phyloP scores from a whole-genome alignment of 2,329 filamentous ascomycete genomes.

The Arthrobotrys sphaeroides region DNA sequence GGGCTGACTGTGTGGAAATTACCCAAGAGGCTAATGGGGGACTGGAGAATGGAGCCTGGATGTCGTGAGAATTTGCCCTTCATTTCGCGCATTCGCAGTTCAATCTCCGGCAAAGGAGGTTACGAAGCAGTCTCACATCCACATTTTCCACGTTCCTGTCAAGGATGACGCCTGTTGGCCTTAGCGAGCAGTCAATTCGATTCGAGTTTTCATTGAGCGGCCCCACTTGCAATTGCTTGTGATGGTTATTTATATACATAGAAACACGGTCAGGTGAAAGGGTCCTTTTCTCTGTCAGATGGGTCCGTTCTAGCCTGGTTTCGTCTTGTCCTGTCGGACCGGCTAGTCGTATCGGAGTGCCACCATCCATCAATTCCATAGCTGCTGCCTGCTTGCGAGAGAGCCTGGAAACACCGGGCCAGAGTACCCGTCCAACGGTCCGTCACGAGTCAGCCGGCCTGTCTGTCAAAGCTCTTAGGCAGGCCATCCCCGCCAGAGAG shows the following conservation, averaged over 20 bases:
- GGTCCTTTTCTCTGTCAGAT: background rate
- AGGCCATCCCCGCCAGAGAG: constrained; percentile 32
- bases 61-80: constrained; percentile 11
- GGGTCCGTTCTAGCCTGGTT: background rate
- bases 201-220: constrained; percentile 25
- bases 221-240: background rate
- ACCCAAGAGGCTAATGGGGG: background rate
- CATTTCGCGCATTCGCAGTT: constrained; percentile 30
- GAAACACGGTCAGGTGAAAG: background rate
- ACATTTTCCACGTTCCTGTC: constrained; percentile 16
- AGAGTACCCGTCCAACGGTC: background rate
- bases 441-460: background rate
- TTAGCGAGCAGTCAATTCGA: constrained; percentile 42
- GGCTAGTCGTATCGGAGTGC: constrained; percentile 9
- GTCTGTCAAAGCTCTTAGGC: background rate
- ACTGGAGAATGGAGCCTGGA: background rate
- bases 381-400: constrained; percentile 30
- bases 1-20: constrained; percentile 33
- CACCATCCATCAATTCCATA: too few species aligned
- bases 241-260: constrained; percentile 16
- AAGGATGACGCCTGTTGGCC: constrained; percentile 41
- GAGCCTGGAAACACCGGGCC: too few species aligned
- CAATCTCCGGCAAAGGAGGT: constrained; percentile 49
- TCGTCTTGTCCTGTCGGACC: background rate
- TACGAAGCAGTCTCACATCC: constrained; percentile 44